Base-by-base conservation (phyloP, 2,329 filamentous ascomycete species). In the Ophidiomyces ophidiicola region DNA sequence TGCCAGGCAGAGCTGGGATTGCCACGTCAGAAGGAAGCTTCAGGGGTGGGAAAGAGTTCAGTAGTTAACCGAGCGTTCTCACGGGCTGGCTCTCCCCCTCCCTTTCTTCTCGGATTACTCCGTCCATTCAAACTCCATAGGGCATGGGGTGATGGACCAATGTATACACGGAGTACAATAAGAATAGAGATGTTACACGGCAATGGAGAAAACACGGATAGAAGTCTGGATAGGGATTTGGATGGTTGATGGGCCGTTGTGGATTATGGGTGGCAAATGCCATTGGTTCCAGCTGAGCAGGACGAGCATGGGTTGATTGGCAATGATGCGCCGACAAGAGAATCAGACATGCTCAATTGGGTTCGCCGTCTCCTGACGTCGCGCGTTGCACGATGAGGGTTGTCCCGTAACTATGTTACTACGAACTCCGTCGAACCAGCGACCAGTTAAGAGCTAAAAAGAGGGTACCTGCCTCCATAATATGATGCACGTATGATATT, bases 21-120 rank as follows among this genome's bases (percentile, higher is more conserved):
- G 37, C 37, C 37, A 39, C 37, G 37, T 39, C 37, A 39, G 37
- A 39, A 8, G 26, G 25, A 18, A 18, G 18, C 19, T 39, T 28
- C 37, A 39, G 35, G 35, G 35, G 35, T 28, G 25, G 25, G 3
- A 28, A 4, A 36, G 30, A 17, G 24, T 36, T 19, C 34, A 29
- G 25, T 14, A 30, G 35, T 6, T 29, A 37, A 19, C 35, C 35
- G 26, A 37, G 23, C n/a, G n/a, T 30, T 18, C 19, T 19, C 20
- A 12, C 10, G 23, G 20, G 23, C n/a, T n/a, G 28, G 32, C 32
- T 36, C 30, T 21, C 6, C 6, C 11, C 15, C 11, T 24, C 21
- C 24, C 15, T 28, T 28, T 28, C 14, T 28, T 28, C 29, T 30
- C 15, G 18, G 32, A 23, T 8, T 34, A n/a, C n/a, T 8, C 26